A percentile compares a stretch with the other conserved stretches of the same genome.
These are phyloP conservation scores for Phialemoniopsis sp. DNA, from an alignment of 2,329 filamentous ascomycete species.

Conservation along the genomic window DNA sequence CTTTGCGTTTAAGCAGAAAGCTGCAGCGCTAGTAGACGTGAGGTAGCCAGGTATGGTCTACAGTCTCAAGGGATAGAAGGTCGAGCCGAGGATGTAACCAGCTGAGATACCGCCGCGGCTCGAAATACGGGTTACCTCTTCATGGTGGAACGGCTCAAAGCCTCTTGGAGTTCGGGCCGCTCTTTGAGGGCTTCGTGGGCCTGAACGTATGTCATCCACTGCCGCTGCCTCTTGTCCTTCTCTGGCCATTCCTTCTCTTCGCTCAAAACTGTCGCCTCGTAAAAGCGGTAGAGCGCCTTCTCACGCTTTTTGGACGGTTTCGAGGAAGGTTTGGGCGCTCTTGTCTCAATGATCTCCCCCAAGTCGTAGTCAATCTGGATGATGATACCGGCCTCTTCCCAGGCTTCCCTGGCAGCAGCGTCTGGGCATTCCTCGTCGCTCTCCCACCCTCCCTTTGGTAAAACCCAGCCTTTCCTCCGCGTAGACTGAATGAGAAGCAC, in stretches of 20 bases:
- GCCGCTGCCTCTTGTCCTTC: slow-evolving; percentile 81
- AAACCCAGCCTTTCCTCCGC: slow-evolving; percentile 86
- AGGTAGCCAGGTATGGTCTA: too few relatives aligned
- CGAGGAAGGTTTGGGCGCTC: slow-evolving; percentile 61
- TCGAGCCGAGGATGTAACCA: too few relatives aligned
- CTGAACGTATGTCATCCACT: slow-evolving; percentile 84
- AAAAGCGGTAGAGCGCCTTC: slow-evolving; percentile 71
- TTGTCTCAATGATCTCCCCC: slow-evolving; percentile 79
- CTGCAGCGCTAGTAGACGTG: too few relatives aligned
- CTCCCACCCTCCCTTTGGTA: slow-evolving; percentile 98
- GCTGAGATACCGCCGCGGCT: too few relatives aligned
- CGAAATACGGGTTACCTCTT: slow-evolving; percentile 32
- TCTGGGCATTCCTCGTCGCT: slow-evolving; percentile 84
- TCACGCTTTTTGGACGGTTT: slow-evolving; percentile 53
- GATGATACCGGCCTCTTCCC: slow-evolving; percentile 95
- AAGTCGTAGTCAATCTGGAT: slow-evolving; percentile 82
- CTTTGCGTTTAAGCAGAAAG: too few relatives aligned
- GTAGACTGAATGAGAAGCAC: slow-evolving; percentile 94
- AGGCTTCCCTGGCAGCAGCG: slow-evolving; percentile 86
- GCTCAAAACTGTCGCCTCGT: slow-evolving; percentile 80
- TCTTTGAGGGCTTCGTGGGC: slow-evolving; percentile 73
- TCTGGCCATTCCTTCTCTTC: slow-evolving; percentile 92
- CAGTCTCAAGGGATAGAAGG: too few relatives aligned
- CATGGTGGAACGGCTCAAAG: slow-evolving; percentile 76
- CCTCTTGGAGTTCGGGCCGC: slow-evolving; percentile 84